Evolutionary conservation across 495 filamentous ascomycete genomes (phyloP), one percentile per base, ranked within the genome.

Genomic region (Hypoxylon intermedium): DNA sequence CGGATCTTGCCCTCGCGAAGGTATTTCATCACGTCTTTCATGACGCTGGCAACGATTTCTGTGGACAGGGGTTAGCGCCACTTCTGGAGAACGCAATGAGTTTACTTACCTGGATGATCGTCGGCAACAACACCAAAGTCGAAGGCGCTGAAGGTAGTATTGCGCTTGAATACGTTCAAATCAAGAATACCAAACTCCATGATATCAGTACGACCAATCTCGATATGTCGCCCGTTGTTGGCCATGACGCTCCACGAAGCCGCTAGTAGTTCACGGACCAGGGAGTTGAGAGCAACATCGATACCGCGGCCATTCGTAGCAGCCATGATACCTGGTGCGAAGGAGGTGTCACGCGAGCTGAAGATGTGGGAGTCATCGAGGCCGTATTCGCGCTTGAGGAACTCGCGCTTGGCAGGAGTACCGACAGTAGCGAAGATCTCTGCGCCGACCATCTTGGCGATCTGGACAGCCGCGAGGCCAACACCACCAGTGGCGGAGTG

Each of bases 161-260:
- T 26, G 4, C 7, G 3, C 24, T 4, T 3, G 7, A 26, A 26
- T 3, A 26, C 24, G 7, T 26, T 7, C 24, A 26, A 4, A 26
- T 26, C 24, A 26, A 26, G 24, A 3, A 3, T 26, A 26, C 24
- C 24, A 26, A 7, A 3, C 4, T 26, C 24, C 4, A 7, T 26
- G 4, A 57, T 51, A 13, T 71, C 71, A 0, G 63, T 53, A 3
- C 66, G 77, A 1, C 79, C 74, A 36, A 84, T 70, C 47, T 87
- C 84, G 15, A 86, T 68, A 47, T 83, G 77, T 0, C 69, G 73
- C 7, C 82, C 82, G 64, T 81, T 82, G 9, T 76, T 72, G 12
- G 67, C 82, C 21, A 85, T 63, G 34, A 75, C 81, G 15, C 79
- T 71, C 69, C 78, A 83, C 0, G 76, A 73, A 15, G 69, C 72